phyloP scores from a whole-genome alignment of 2,329 filamentous ascomycete genomes.

The Volutella citrinella region DNA sequence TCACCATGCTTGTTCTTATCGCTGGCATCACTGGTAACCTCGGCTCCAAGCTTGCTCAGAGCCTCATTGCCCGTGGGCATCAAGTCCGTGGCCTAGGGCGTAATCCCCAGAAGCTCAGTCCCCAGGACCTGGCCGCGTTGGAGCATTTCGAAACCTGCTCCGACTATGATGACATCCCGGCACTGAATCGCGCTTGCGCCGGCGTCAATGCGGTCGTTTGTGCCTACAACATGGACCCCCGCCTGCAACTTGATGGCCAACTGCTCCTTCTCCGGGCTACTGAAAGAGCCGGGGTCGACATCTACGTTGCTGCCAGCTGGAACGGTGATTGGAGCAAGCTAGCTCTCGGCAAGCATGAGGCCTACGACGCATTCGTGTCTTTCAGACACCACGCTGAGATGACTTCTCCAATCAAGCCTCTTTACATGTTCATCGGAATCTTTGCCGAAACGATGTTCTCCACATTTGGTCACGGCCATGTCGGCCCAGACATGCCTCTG shows the following conservation, averaged over 20 bases:
- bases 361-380: constrained; percentile 32
- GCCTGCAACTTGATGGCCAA: constrained; percentile 29
- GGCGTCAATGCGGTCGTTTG: constrained; percentile 36
- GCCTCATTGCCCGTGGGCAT: constrained; percentile 26
- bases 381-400: constrained; percentile 30
- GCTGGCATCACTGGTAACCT: constrained; percentile 34
- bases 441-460: constrained; percentile 3
- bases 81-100: constrained; percentile 33
- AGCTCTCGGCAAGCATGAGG: constrained; percentile 26
- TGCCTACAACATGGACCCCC: constrained; percentile 23
- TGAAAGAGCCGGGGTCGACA: constrained; percentile 31
- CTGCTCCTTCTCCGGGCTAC: constrained; percentile 34
- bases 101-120: constrained; percentile 29
- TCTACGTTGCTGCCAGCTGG: constrained; percentile 29
- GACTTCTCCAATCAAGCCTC: constrained; percentile 24
- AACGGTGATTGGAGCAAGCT: constrained; percentile 30
- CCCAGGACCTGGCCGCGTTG: constrained; percentile 3
- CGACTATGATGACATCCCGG: constrained; percentile 28
- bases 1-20: constrained; percentile 38
- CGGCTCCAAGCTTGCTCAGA: constrained; percentile 26
- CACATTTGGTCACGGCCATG: constrained; percentile 1
- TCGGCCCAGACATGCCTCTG: too few relatives aligned
- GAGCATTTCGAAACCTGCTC: constrained; percentile 27
- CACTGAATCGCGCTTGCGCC: constrained; percentile 28
- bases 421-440: constrained; percentile 29